Conservation (phyloP, 768 basidiomycete species). For the Kwoniella mangroviensis region DNA sequence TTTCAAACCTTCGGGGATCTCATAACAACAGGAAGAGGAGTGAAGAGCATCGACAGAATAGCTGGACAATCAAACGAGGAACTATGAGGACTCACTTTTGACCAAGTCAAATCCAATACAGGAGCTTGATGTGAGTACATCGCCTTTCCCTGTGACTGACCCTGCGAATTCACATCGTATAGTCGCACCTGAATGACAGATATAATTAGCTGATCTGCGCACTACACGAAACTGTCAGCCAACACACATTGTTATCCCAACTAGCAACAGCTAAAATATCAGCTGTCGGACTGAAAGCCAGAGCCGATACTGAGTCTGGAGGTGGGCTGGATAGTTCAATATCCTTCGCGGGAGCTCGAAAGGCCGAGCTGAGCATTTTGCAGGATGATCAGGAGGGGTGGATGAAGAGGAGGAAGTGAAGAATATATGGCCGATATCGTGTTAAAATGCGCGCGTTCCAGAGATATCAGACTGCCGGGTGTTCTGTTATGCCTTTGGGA, state of each 20-base stretch:
- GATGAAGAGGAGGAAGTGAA: not conserved
- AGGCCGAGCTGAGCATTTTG: conserved; percentile 35
- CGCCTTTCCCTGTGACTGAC: conserved; percentile 82
- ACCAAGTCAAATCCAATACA: conserved; percentile 87
- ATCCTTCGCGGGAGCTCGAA: conserved; percentile 38
- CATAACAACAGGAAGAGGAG: not conserved
- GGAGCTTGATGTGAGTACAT: conserved; percentile 90
- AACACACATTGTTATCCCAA: conserved; percentile 87
- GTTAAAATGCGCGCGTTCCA: too few species aligned
- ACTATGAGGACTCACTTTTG: conserved; percentile 65
- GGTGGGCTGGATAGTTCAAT: conserved; percentile 46
- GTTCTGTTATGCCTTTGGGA: too few species aligned
- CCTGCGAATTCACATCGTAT: conserved; percentile 79
- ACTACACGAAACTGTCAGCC: not conserved
- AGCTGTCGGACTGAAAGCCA: conserved; percentile 81
- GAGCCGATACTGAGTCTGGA: conserved; percentile 78
- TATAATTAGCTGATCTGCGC: not conserved
- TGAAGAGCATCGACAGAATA: too few species aligned
- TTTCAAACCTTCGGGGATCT: not conserved
- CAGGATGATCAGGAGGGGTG: not conserved
- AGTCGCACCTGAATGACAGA: conserved; percentile 72
- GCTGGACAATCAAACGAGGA: conserved; percentile 8
- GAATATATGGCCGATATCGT: not conserved
- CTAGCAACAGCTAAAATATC: conserved; percentile 90
- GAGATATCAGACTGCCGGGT: too few species aligned